Conservation (phyloP, 116 monocot genomes). For the Iris pallida region DNA sequence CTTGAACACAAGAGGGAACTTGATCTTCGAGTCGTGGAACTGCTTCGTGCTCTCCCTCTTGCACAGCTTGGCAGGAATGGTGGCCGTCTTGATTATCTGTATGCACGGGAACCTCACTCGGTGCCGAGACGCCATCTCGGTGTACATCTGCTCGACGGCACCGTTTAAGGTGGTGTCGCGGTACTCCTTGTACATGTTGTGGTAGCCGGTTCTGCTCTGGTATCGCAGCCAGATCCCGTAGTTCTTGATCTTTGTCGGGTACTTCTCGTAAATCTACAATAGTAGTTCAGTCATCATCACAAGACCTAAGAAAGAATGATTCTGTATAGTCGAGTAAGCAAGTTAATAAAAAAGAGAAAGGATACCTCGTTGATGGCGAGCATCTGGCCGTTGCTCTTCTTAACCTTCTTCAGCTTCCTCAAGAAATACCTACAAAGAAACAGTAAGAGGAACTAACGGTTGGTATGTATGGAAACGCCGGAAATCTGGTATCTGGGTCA, state of each 20-base stretch:
- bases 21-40: slow-evolving; percentile 61
- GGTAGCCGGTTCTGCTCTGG: slow-evolving; percentile 61
- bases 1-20: slow-evolving; percentile 54
- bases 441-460: too few relatives aligned
- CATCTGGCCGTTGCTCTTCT: slow-evolving; percentile 89
- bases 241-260: slow-evolving; percentile 59
- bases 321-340: too few relatives aligned
- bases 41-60: slow-evolving; percentile 65
- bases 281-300: too few relatives aligned
- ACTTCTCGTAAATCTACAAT: slow-evolving; percentile 46
- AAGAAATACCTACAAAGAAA: slow-evolving; percentile 37
- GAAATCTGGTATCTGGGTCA: too few relatives aligned
- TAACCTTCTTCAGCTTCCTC: slow-evolving; percentile 94
- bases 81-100: slow-evolving; percentile 65
- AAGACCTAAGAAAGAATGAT: too few relatives aligned
- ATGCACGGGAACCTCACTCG: slow-evolving; percentile 60
- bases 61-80: slow-evolving; percentile 51
- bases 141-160: slow-evolving; percentile 64
- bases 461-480: too few relatives aligned
- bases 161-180: slow-evolving; percentile 61
- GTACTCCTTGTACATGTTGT: slow-evolving; percentile 80
- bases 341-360: background rate
- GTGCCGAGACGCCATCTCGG: slow-evolving; percentile 67
- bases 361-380: slow-evolving; percentile 82
- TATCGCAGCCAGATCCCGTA: slow-evolving; percentile 69